Evolutionary conservation across 179 eudicot genomes (phyloP).

Genomic region (Corrigiola litoralis): DNA sequence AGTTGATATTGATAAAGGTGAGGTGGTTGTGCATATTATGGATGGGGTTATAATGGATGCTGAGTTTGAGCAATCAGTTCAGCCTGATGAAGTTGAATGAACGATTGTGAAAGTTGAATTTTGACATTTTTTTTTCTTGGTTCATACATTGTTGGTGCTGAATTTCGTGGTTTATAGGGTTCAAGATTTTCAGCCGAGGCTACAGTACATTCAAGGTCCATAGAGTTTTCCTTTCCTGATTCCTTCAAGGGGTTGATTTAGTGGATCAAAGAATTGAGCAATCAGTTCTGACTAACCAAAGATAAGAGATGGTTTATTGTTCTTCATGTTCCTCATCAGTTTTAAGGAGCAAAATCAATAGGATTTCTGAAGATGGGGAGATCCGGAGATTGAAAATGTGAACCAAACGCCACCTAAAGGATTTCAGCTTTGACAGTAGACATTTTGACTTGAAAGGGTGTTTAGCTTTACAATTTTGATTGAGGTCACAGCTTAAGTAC

Average conservation of each 20-base stretch:
- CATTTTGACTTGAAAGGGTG: not conserved
- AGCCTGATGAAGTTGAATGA: slow-evolving; percentile 31
- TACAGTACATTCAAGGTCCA: not conserved
- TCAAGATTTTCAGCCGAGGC: not conserved
- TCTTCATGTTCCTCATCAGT: not conserved
- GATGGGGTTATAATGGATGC: slow-evolving; percentile 90
- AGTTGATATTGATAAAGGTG: slow-evolving; percentile 46
- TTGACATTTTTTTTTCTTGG: not conserved
- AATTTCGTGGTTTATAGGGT: not conserved
- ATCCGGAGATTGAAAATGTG: too few species aligned
- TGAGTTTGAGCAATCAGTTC: slow-evolving; percentile 64
- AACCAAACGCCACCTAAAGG: too few species aligned
- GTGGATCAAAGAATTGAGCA: too few species aligned
- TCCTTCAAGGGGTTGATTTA: too few species aligned
- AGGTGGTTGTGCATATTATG: slow-evolving; percentile 66
- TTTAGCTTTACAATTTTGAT: not conserved
- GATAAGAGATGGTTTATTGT: too few species aligned
- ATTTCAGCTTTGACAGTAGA: not conserved
- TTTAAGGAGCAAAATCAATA: not conserved
- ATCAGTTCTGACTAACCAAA: too few species aligned
- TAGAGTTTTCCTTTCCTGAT: not conserved
- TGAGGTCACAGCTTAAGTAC: too few species aligned
- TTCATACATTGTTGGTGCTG: not conserved
- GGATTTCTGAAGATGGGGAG: not conserved
- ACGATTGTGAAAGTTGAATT: not conserved